These are phyloP conservation scores for Serendipita sp. DNA, from an alignment of 768 basidiomycete species.

Conservation along the genomic window DNA sequence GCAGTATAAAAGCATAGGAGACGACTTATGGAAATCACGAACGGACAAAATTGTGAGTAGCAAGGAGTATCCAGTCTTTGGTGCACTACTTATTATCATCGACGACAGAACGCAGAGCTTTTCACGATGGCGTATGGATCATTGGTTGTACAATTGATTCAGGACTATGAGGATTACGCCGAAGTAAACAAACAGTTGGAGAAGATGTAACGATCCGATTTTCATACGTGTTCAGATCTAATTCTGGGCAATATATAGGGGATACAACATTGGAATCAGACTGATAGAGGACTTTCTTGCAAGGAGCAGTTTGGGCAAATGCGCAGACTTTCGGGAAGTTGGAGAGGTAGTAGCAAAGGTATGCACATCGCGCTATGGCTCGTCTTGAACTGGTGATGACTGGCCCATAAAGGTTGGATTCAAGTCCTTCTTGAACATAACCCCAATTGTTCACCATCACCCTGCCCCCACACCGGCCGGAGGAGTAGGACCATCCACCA, in stretches of 20 bases:
- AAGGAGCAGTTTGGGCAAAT: conserved; percentile 77
- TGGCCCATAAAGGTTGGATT: conserved; percentile 67
- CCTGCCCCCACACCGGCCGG: conserved; percentile 23
- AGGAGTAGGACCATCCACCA: background rate
- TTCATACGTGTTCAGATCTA: background rate
- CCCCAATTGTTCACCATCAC: conserved; percentile 63
- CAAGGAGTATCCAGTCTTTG: background rate
- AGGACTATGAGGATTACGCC: conserved; percentile 95
- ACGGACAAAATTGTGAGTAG: conserved; percentile 82
- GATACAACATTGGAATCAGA: conserved; percentile 92
- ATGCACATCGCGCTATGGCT: conserved; percentile 11
- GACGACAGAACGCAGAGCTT: conserved; percentile 77
- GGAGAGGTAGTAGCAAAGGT: conserved; percentile 95
- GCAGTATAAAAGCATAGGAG: conserved; percentile 76
- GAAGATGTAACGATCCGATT: conserved; percentile 20
- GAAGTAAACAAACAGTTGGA: conserved; percentile 30
- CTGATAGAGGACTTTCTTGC: conserved; percentile 97
- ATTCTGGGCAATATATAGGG: conserved; percentile 37
- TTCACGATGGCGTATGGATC: conserved; percentile 96
- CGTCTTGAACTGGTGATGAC: background rate
- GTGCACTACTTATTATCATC: background rate
- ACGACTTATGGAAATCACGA: conserved; percentile 89
- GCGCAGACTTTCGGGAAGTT: conserved; percentile 83
- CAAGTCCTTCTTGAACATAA: conserved; percentile 91
- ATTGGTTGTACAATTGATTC: conserved; percentile 92